A percentile compares a stretch with the other conserved stretches of the same genome.
Conservation (phyloP, 768 basidiomycete species). For the Panaeolus papilionaceus region DNA sequence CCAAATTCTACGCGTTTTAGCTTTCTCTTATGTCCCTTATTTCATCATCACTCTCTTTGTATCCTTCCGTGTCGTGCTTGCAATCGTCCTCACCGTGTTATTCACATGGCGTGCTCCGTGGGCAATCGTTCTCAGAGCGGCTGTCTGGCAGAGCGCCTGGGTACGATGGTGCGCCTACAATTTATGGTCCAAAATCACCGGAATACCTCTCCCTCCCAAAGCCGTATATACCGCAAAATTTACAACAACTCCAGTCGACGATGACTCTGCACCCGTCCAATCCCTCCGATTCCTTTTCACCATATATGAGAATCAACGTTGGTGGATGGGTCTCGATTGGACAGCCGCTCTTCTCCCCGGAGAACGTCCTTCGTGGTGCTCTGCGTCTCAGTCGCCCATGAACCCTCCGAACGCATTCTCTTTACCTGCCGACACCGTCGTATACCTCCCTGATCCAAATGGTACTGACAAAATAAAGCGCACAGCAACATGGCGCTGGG, state of each 20-base stretch:
- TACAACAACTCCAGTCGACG: constrained; percentile 25
- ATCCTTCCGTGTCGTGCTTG: constrained; percentile 66
- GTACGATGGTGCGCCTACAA: constrained; percentile 68
- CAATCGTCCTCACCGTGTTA: constrained; percentile 60
- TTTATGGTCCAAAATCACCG: constrained; percentile 57
- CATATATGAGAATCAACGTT: constrained; percentile 93
- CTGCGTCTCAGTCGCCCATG: constrained; percentile 60
- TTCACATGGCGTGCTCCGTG: constrained; percentile 75
- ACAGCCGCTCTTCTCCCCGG: constrained; percentile 89
- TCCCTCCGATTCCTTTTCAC: constrained; percentile 83
- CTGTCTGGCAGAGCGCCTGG: constrained; percentile 70
- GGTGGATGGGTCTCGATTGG: constrained; percentile 99
- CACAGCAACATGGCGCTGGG: constrained; percentile 87
- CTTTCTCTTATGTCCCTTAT: constrained; percentile 68
- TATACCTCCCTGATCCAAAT: constrained; percentile 57
- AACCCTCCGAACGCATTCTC: constrained; percentile 74
- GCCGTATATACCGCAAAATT: constrained; percentile 41
- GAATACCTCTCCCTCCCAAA: constrained; percentile 54
- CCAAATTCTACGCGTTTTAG: constrained; percentile 60
- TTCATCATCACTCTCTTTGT: constrained; percentile 67
- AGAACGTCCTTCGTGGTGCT: constrained; percentile 91
- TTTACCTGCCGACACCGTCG: constrained; percentile 66
- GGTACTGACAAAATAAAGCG: constrained; percentile 60
- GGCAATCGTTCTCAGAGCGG: constrained; percentile 57
- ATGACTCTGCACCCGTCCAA: constrained; percentile 38